Base-by-base conservation (phyloP, 192 early-diverging fungal genomes). In the Geranomyces variabilis region DNA sequence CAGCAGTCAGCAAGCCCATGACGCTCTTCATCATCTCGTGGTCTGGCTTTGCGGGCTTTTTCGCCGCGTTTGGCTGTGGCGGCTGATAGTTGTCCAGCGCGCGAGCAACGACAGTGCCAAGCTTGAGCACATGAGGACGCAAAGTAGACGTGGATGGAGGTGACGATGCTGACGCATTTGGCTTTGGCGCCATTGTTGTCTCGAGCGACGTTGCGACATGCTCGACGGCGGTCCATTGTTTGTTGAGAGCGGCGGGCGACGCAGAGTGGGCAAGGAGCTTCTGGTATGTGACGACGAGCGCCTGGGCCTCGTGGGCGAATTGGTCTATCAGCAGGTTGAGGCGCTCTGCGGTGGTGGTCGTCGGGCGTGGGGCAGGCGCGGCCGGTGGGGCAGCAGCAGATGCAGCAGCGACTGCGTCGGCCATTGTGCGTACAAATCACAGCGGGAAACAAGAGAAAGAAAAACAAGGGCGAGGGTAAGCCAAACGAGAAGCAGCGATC, bases 271-370 rank as follows among this genome's bases (percentile, higher is more conserved):
- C 33, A n/a, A 48, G 15, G 36, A 46, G n/a, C 43, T 47, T 44
- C 58, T 70, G 69, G 29, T 59, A 70, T 9, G 59, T 14, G 26
- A 17, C 34, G 12, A 70, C 59, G 17, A 70, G 59, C 28, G 36
- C 19, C 58, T 70, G 69, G 19, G 69, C 26, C 43, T 59, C 69
- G 1, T 57, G 56, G 34, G 69, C 69, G 19, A 70, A 45, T 36
- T 44, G 58, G 36, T 70, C 69, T 14, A 70, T 70, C 19, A 70
- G 45, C 13, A 10, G 15, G 41, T 70, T 70, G 24, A 70, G 63
- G 8, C 36, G 36, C 36, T 41, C 36, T 41, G 36, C 36, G 3
- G 36, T 41, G 10, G 36, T 41, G 36, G 36, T 41, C 10, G 5
- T 10, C 36, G 36, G 36, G 36, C 36, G 36, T 41, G 36, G 10